A percentile compares a stretch with the other conserved stretches of the same genome.
These are phyloP conservation scores for Pleurotus sapidus DNA, from an alignment of 768 basidiomycete species.

Conservation along the genomic window DNA sequence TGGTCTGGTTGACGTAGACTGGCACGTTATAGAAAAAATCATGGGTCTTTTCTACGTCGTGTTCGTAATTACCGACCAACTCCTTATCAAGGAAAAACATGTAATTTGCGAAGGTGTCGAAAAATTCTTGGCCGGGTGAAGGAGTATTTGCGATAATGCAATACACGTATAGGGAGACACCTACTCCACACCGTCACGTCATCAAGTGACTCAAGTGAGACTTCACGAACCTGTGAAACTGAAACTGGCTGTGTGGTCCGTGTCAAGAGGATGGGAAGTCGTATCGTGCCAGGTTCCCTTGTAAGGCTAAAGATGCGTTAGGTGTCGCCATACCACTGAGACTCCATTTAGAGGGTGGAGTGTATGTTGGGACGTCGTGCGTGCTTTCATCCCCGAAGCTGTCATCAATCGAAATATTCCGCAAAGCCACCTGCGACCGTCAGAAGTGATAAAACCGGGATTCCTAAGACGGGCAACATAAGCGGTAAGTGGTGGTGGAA, in stretches of 20 bases:
- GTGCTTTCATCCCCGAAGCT: background rate
- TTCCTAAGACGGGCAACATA: no score
- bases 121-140: no score
- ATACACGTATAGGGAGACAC: conserved; percentile 1
- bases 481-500: no score
- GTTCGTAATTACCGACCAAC: background rate
- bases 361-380: background rate
- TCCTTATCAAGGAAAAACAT: background rate
- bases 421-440: no score
- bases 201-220: no score
- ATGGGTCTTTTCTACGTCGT: background rate
- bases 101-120: background rate
- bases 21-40: background rate
- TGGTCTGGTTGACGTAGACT: background rate
- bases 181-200: background rate
- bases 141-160: background rate
- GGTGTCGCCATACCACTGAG: background rate
- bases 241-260: background rate
- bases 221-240: background rate
- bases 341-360: background rate
- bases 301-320: background rate
- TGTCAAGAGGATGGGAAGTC: background rate
- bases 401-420: no score
- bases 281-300: background rate
- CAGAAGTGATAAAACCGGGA: no score